Base-by-base conservation (phyloP, 2,329 filamentous ascomycete genomes). In the Colletotrichum agaves region DNA sequence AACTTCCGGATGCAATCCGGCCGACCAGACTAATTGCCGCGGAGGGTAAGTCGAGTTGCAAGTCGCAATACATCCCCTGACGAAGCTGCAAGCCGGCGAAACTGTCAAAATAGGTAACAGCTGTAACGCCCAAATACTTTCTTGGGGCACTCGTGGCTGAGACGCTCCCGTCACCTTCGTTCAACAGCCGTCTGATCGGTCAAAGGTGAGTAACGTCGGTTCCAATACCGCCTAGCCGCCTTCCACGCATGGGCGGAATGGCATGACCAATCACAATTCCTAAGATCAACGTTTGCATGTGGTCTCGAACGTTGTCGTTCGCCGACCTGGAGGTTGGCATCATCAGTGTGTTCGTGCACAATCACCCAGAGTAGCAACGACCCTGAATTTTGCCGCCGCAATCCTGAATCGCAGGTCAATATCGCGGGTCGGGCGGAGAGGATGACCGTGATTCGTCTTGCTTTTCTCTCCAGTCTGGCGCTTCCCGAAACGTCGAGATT, bases 221-320 rank as follows among this genome's bases (percentile, higher is more conserved):
- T n/a, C n/a, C 31, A 58, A 39, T 7, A 41, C 47, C 12, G 63
- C 52, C 63, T 7, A 58, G 37, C 4, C 35, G 21, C 33, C 31
- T 17, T 46, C 10, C 10, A 41, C 19, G 43, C 35, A 58, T 21
- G 37, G 17, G 6, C 12, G 19, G 37, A 6, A 31, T 41, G 19
- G 21, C 15, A 47, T 67, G 61, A 59, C 60, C 39, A 59, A 55
- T 44, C 41, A 23, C 11, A 60, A 43, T 55, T 35, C 53, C 61
- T 59, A 33, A 65, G 39, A 59, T 55, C 61, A 55, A 49, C 53
- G 19, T 21, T 21, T 27, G 33, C 31, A 55, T 11, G 7, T 43
- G 37, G 39, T 37, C 27, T 47, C 19, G 47, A 59, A 53, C 39
- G 41, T 49, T 46, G 41, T 11, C 5, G 21, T 43, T 64, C 46